A percentile compares a stretch with the other conserved stretches of the same genome.
Evolutionary conservation across 352 stramenopile genomes (phyloP).

Genomic region (Pythium sukuiense): DNA sequence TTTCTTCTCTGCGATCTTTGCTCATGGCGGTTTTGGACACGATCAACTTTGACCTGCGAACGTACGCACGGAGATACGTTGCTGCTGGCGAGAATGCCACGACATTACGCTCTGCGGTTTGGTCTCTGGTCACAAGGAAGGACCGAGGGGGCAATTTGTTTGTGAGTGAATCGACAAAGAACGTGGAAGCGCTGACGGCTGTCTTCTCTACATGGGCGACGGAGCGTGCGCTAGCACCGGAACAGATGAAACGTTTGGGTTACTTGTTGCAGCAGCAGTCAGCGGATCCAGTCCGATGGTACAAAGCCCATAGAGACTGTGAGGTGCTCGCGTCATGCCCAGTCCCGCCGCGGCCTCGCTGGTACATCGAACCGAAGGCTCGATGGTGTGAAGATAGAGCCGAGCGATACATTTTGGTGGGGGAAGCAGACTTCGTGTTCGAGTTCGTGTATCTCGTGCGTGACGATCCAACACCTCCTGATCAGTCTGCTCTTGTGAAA

Average conservation of each 20-base stretch:
- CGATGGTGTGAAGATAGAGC: background rate
- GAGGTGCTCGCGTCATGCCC: conserved; percentile 7
- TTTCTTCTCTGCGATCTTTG: conserved; percentile 6
- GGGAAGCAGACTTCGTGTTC: conserved; percentile 27
- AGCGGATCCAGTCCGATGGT: conserved; percentile 16
- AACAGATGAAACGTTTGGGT: background rate
- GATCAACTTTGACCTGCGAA: conserved; percentile 16
- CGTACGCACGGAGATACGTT: conserved; percentile 10
- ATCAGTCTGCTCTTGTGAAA: background rate
- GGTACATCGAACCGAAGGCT: conserved; percentile 26
- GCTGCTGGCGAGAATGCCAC: conserved; percentile 16
- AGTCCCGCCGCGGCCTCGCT: conserved; percentile 9
- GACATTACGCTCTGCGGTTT: conserved; percentile 10
- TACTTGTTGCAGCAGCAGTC: conserved; percentile 6
- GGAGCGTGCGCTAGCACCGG: background rate
- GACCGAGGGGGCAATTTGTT: background rate
- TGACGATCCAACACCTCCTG: background rate
- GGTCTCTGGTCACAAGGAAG: conserved; percentile 4
- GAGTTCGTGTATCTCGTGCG: conserved; percentile 29
- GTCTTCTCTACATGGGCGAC: background rate
- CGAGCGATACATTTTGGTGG: conserved; percentile 27
- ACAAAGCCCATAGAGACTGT: conserved; percentile 21
- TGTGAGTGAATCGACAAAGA: conserved; percentile 5
- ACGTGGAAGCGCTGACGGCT: background rate
- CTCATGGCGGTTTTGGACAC: conserved; percentile 12